Conservation (phyloP, 2,329 filamentous ascomycete genomes). For the Teratosphaeriaceae sp. region DNA sequence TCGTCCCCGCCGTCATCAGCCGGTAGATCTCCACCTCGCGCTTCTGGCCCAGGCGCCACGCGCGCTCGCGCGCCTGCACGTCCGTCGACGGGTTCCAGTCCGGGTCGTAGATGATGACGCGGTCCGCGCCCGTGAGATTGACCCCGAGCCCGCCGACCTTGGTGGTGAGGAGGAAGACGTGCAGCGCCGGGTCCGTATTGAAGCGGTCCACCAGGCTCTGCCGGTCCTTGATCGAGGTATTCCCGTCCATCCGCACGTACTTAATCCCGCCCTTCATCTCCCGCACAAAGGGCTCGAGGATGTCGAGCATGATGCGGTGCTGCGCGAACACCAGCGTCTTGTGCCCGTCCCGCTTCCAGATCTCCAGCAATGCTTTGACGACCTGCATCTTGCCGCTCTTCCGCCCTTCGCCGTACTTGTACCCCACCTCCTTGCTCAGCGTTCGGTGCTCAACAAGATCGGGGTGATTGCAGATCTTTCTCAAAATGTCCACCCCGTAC, state of each 20-base stretch:
- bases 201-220: conserved; percentile 89
- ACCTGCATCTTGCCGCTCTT: conserved; percentile 97
- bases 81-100: conserved; percentile 99
- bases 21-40: conserved; percentile 93
- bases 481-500: conserved; percentile 82
- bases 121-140: conserved; percentile 88
- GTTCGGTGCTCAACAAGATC: conserved; percentile 69
- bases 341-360: conserved; percentile 89
- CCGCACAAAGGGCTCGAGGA: conserved; percentile 74
- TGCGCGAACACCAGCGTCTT: conserved; percentile 93
- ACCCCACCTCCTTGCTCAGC: conserved; percentile 53
- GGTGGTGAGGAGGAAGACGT: conserved; percentile 90
- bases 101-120: conserved; percentile 96
- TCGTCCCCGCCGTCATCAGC: conserved; percentile 95
- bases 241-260: conserved; percentile 88
- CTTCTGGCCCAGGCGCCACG: conserved; percentile 93
- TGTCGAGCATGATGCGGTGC: conserved; percentile 90
- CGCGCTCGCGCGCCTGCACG: conserved; percentile 86
- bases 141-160: conserved; percentile 92
- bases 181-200: conserved; percentile 70
- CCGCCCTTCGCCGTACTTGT: conserved; percentile 68
- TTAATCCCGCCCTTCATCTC: conserved; percentile 58
- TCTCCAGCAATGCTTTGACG: conserved; percentile 74
- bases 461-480: conserved; percentile 97
- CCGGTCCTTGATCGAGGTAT: conserved; percentile 80